These are phyloP conservation scores for Euphorbia pulcherrima DNA, from an alignment of 345 rosid genomes.

Conservation along the genomic window DNA sequence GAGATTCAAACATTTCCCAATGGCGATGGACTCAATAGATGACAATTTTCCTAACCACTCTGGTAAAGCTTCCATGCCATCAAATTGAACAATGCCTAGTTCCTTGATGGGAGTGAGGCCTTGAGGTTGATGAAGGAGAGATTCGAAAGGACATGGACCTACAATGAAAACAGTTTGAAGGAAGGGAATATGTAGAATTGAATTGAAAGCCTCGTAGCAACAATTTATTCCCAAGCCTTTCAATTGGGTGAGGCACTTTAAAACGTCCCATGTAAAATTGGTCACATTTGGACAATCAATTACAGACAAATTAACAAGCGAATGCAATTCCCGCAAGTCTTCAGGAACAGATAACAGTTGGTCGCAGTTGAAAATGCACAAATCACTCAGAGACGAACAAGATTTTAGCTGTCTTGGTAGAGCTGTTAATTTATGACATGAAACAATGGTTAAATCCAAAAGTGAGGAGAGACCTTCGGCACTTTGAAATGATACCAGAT, in stretches of 20 bases:
- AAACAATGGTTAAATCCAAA: background rate
- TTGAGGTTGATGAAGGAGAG: background rate
- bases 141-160: constrained; percentile 5
- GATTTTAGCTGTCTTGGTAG: no score
- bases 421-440: background rate
- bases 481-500: background rate
- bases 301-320: background rate
- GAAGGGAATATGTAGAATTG: background rate
- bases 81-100: background rate
- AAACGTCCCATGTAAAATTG: background rate
- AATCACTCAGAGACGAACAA: no score
- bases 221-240: no score
- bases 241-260: no score
- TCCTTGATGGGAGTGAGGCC: background rate
- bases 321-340: background rate
- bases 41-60: constrained; percentile 13
- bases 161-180: background rate
- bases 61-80: constrained; percentile 11
- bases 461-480: background rate
- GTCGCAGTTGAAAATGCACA: no score
- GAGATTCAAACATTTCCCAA: background rate
- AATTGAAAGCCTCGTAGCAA: background rate
- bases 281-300: background rate
- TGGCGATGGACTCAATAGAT: background rate
- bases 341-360: no score